Base-by-base conservation (phyloP, 345 rosid genomes). In the Microthlaspi erraticum region DNA sequence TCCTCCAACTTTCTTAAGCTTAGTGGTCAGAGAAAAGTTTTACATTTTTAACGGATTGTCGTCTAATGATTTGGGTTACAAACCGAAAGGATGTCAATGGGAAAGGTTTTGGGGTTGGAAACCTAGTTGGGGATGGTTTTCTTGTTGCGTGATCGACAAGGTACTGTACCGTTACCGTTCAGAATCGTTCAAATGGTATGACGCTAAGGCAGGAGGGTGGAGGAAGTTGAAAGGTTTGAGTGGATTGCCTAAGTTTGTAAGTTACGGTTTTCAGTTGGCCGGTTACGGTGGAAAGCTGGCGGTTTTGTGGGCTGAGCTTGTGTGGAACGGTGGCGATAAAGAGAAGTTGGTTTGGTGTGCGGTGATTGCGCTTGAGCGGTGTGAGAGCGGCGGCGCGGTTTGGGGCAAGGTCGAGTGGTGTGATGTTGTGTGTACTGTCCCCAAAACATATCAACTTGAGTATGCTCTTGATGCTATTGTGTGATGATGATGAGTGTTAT, bases 21-120 rank as follows among this genome's bases (percentile, higher is more conserved):
- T 56, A 56, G 42, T 56, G 43, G 43, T 56, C 34, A 56, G 43
- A 34, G 17, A 56, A 56, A 56, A 56, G 4, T 26, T 16, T n/a
- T 55, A 33, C 26, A 56, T 18, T 42, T 34, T 10, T 56, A 43
- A 43, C 4, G 29, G 2, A 26, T 32, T 32, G 10, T 36, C 26
- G 44, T 56, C n/a, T 34, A 39, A 20, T 6, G 43, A 7, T 56
- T 34, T 13, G 29, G 29, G 14, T 56, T 36, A 18, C 31, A 56
- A 56, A 36, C 61, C 43, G 14, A 56, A 56, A 17, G 10, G 17
- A 12, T 31, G 44, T 17, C 61, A 3, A 36, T 56, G 44, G 61
- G 61, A 56, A 56, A 56, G 60, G 43, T 16, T 56, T 17, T 56
- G 60, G 60, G 42, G 60, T 16, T 34, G 43, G 60, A 56, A 34